phyloP scores from a whole-genome alignment of 2,329 filamentous ascomycete genomes.

The Aspergillus aculeatus region DNA sequence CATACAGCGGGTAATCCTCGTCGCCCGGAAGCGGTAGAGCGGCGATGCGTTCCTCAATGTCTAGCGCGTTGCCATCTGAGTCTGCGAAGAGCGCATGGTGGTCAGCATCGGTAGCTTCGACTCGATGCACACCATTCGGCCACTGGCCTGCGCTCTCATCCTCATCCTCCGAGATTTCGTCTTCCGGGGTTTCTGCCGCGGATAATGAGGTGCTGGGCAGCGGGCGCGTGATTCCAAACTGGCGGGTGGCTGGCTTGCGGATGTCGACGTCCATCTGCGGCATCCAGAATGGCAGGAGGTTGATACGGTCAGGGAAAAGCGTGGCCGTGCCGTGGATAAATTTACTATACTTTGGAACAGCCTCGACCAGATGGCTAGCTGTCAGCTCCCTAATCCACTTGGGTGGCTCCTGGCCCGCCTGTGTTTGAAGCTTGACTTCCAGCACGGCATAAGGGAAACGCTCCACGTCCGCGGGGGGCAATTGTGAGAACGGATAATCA shows the following conservation, averaged over 20 bases:
- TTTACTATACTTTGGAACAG: slow-evolving; percentile 99
- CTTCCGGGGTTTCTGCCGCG: slow-evolving; percentile 73
- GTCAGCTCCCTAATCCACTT: slow-evolving; percentile 96
- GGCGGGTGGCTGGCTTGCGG: slow-evolving; percentile 81
- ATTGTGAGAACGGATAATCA: slow-evolving; percentile 87
- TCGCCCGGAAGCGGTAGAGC: slow-evolving; percentile 57
- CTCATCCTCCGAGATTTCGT: slow-evolving; percentile 69
- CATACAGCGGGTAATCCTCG: slow-evolving; percentile 83
- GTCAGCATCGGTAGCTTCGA: slow-evolving; percentile 46
- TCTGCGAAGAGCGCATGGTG: slow-evolving; percentile 50
- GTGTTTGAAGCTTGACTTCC: slow-evolving; percentile 96
- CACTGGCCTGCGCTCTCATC: slow-evolving; percentile 29
- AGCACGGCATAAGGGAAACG: slow-evolving; percentile 94
- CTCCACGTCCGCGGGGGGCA: slow-evolving; percentile 79
- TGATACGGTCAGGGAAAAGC: slow-evolving; percentile 81
- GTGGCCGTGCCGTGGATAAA: slow-evolving; percentile 94
- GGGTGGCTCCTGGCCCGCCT: slow-evolving; percentile 89
- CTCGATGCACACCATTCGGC: neutral
- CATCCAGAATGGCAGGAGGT: slow-evolving; percentile 94
- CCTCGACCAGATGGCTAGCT: slow-evolving; percentile 90
- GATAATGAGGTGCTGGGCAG: slow-evolving; percentile 71
- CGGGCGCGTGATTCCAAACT: slow-evolving; percentile 85
- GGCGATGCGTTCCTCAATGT: slow-evolving; percentile 81
- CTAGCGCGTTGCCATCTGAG: slow-evolving; percentile 53
- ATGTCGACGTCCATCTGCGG: slow-evolving; percentile 99